Conservation (phyloP, 2,329 filamentous ascomycete genomes). For the Rhynchosporium graminicola region DNA sequence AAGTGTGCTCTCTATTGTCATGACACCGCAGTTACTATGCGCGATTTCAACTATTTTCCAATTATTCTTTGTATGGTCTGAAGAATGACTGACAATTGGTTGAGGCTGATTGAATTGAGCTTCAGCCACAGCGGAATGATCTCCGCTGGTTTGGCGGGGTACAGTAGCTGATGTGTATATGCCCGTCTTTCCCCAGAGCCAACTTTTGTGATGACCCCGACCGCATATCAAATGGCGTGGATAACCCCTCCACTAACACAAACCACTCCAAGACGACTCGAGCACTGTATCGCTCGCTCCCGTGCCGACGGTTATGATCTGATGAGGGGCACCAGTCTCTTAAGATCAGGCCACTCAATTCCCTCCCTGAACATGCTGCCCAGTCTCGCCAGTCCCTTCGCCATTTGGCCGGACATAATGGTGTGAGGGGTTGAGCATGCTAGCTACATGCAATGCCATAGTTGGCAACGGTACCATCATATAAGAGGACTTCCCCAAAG, state of each 20-base stretch:
- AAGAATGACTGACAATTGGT: not conserved
- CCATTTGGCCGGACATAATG: slow-evolving; percentile 14
- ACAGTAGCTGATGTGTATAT: not conserved
- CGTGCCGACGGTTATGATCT: not conserved
- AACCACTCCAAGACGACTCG: no score
- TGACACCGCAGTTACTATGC: not conserved
- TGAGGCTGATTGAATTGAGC: slow-evolving; percentile 4
- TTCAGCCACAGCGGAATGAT: slow-evolving; percentile 9
- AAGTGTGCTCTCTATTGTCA: not conserved
- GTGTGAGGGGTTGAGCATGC: slow-evolving; percentile 18
- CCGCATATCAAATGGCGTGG: not conserved
- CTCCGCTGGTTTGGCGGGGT: not conserved
- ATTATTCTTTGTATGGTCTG: not conserved
- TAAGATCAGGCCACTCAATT: not conserved
- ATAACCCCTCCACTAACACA: no score
- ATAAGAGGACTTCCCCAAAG: not conserved
- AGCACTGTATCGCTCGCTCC: not conserved
- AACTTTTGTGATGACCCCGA: not conserved
- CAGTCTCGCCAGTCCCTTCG: not conserved
- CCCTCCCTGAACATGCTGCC: not conserved
- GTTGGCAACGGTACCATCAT: not conserved
- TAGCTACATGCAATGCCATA: not conserved
- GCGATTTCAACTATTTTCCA: not conserved
- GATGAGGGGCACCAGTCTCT: not conserved
- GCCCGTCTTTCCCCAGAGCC: not conserved